phyloP scores from a whole-genome alignment of 2,329 filamentous ascomycete genomes.

The Rosellinia necatrix region DNA sequence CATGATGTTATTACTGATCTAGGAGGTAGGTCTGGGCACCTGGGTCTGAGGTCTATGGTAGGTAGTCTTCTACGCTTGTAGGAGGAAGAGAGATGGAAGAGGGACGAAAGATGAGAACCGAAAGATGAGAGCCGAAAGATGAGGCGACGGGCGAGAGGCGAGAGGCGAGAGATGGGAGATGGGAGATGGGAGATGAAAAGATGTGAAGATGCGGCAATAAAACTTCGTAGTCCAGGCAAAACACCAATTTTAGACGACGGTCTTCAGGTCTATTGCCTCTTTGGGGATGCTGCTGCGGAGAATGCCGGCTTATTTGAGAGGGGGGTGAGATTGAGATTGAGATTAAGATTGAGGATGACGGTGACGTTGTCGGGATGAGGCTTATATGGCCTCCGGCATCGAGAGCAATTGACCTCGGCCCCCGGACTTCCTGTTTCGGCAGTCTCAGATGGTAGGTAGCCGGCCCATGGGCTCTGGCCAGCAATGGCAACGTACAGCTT shows the following conservation, averaged over 20 bases:
- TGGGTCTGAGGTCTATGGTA: neutral
- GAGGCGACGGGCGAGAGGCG: neutral
- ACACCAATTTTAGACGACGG: neutral
- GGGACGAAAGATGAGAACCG: neutral
- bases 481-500: neutral
- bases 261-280: conserved; percentile 1
- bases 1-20: conserved; percentile 33
- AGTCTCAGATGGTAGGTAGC: conserved; percentile 3
- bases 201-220: neutral
- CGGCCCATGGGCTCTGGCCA: neutral
- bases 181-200: neutral
- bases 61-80: too few relatives aligned
- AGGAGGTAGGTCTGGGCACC: neutral
- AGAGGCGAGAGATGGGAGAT: neutral
- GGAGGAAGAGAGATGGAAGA: too few relatives aligned
- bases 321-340: too few relatives aligned
- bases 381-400: conserved; percentile 15
- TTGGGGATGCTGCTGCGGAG: neutral
- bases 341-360: neutral
- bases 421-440: conserved; percentile 27
- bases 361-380: conserved; percentile 13
- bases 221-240: neutral
- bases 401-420: conserved; percentile 23
- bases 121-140: neutral
- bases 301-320: conserved; percentile 19